These are phyloP conservation scores for Lipomyces starkeyi DNA, from an alignment of 805 yeast species.

Conservation along the genomic window DNA sequence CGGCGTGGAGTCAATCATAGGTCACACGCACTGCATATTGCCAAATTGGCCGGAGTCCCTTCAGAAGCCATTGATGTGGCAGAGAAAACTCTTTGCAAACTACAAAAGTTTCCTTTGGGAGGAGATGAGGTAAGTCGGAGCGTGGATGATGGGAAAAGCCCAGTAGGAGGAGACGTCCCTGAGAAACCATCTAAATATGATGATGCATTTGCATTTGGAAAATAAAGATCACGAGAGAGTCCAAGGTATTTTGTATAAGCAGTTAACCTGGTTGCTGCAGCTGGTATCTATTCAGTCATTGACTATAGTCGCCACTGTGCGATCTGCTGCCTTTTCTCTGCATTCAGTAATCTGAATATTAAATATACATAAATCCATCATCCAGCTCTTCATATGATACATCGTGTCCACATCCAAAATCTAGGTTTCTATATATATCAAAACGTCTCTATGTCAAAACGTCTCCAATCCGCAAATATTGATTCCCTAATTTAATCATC, in stretches of 20 bases:
- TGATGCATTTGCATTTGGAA: background rate
- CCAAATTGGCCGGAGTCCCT: slow-evolving; percentile 36
- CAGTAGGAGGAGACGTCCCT: background rate
- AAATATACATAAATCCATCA: background rate
- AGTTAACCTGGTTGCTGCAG: background rate
- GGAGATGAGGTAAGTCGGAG: background rate
- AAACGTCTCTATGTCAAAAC: background rate
- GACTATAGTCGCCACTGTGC: background rate
- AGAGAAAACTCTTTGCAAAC: slow-evolving; percentile 4
- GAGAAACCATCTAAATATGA: background rate
- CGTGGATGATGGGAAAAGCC: background rate
- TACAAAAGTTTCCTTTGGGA: background rate
- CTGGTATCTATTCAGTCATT: background rate
- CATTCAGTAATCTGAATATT: background rate
- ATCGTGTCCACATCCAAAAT: background rate
- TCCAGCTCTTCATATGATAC: background rate
- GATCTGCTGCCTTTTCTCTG: background rate
- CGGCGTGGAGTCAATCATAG: slow-evolving; percentile 33
- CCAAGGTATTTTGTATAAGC: too few species aligned
- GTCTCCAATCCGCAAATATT: background rate
- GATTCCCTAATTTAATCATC: slow-evolving; percentile 14
- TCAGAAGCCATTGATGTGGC: slow-evolving; percentile 29
- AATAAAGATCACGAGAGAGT: background rate
- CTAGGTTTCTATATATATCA: background rate
- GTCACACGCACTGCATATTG: slow-evolving; percentile 38